Percentiles rank a stretch among this genome's conserved stretches.
phyloP scores from a whole-genome alignment of 768 basidiomycete genomes.

The Clavulina sp. region DNA sequence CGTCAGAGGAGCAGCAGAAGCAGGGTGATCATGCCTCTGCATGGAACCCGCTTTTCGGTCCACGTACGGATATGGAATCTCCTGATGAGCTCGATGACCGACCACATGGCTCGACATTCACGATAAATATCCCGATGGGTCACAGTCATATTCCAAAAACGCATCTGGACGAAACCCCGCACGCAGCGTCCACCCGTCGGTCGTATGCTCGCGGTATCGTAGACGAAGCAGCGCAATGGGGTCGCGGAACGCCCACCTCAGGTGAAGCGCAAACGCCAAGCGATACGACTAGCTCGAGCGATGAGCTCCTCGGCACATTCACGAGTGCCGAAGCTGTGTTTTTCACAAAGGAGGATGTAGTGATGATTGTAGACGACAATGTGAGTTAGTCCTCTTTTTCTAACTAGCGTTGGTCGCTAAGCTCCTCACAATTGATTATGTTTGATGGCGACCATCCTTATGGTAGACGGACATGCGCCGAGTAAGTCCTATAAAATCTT shows the following conservation, averaged over 20 bases:
- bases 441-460: neutral
- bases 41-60: too few species aligned
- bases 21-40: too few species aligned
- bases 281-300: too few species aligned
- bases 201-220: constrained; percentile 21
- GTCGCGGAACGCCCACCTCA: too few species aligned
- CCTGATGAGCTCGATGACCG: constrained; percentile 17
- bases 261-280: too few species aligned
- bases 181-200: constrained; percentile 7
- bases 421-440: neutral
- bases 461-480: neutral
- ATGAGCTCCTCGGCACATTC: too few species aligned
- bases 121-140: constrained; percentile 21
- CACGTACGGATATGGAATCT: too few species aligned
- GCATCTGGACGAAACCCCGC: constrained; percentile 14
- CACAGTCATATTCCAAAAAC: constrained; percentile 19
- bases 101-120: constrained; percentile 21
- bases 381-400: too few species aligned
- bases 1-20: constrained; percentile 17
- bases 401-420: too few species aligned
- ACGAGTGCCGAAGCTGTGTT: too few species aligned
- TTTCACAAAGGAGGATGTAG: too few species aligned
- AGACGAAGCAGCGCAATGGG: constrained; percentile 25
- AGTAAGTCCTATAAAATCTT: neutral
- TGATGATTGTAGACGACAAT: too few species aligned